phyloP scores from a whole-genome alignment of 2,329 filamentous ascomycete genomes.

The Sporothrix luriei region DNA sequence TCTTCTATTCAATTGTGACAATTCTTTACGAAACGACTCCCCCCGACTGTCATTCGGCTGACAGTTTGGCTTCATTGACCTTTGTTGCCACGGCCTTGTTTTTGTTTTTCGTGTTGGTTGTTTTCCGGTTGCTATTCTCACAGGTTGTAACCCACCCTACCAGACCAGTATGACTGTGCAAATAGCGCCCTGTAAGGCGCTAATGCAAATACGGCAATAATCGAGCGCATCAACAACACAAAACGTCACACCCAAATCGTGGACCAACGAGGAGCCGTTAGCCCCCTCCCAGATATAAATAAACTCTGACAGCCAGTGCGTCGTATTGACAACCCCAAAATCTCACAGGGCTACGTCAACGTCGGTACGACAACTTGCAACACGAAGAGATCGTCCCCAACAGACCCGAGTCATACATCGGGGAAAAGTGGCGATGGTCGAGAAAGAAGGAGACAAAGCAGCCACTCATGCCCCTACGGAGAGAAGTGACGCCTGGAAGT shows the following conservation, averaged over 20 bases:
- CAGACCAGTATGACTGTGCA: background rate
- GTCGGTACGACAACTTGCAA: background rate
- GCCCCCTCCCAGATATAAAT: slow-evolving; percentile 1
- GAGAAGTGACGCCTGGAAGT: background rate
- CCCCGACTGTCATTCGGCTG: background rate
- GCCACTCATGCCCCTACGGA: background rate
- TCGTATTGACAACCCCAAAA: background rate
- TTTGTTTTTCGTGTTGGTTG: background rate
- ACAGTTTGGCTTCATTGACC: background rate
- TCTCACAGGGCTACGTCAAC: background rate
- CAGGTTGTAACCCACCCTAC: background rate
- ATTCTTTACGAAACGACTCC: background rate
- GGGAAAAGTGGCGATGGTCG: no score
- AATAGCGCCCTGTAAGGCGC: background rate
- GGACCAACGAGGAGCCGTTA: background rate
- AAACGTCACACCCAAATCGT: slow-evolving; percentile 5
- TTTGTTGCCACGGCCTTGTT: slow-evolving; percentile 22
- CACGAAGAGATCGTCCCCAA: slow-evolving; percentile 15
- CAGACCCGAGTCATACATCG: no score
- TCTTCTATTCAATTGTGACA: background rate
- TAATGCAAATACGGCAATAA: slow-evolving; percentile 13
- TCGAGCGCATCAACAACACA: slow-evolving; percentile 17
- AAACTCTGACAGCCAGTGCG: background rate
- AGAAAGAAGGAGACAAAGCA: background rate
- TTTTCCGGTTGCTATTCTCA: background rate